phyloP scores from a whole-genome alignment of 805 yeast genomes.

The Maudiozyma pseudohumilis region DNA sequence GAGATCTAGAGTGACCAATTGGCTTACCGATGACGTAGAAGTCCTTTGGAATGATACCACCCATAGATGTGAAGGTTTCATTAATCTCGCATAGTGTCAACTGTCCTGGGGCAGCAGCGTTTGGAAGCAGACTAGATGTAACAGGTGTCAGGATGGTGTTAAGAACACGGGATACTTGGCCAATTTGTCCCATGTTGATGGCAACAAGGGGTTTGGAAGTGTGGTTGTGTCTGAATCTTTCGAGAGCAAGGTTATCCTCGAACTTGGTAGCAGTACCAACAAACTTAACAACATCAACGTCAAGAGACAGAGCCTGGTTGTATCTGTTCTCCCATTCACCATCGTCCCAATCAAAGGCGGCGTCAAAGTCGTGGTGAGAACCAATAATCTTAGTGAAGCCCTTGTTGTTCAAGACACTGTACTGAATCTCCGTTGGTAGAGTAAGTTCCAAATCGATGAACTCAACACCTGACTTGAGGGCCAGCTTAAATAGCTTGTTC shows the following conservation, averaged over 20 bases:
- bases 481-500: constrained; percentile 45
- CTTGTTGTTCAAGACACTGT: constrained; percentile 41
- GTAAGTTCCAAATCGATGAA: constrained; percentile 73
- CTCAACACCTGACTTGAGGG: constrained; percentile 69
- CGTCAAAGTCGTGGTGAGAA: constrained; percentile 70
- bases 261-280: constrained; percentile 65
- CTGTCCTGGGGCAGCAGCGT: constrained; percentile 74
- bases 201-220: constrained; percentile 59
- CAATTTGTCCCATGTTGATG: constrained; percentile 67
- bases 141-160: constrained; percentile 77
- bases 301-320: constrained; percentile 51
- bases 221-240: constrained; percentile 54
- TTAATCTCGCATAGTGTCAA: constrained; percentile 59
- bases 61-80: constrained; percentile 44
- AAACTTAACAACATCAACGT: constrained; percentile 70
- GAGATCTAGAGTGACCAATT: constrained; percentile 80
- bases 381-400: constrained; percentile 67
- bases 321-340: constrained; percentile 69
- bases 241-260: constrained; percentile 62
- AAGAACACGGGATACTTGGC: constrained; percentile 70
- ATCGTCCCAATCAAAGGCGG: constrained; percentile 51
- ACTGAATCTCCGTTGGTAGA: constrained; percentile 46
- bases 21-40: constrained; percentile 78
- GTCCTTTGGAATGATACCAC: constrained; percentile 47
- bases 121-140: constrained; percentile 58